These are phyloP conservation scores for Antitrichia curtipendula DNA, from an alignment of 225 moss, liverwort and hornwort genomes.

Conservation along the genomic window DNA sequence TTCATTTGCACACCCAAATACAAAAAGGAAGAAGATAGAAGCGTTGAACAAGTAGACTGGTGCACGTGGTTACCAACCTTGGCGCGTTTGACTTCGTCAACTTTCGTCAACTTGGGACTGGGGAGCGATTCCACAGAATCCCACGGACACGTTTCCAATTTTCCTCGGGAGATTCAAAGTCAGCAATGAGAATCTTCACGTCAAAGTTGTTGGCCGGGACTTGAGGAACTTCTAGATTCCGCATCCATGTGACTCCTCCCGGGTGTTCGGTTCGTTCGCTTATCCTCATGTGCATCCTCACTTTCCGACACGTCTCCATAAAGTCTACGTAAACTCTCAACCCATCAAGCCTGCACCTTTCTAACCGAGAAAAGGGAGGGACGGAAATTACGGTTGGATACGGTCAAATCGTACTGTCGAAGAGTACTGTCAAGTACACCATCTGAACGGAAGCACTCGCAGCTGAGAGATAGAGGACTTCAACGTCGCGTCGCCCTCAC, in stretches of 20 bases:
- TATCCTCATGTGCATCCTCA: neutral
- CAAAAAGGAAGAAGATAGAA: too few relatives aligned
- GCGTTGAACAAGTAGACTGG: neutral
- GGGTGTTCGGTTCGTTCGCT: neutral
- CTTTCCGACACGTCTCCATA: neutral
- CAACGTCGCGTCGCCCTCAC: neutral
- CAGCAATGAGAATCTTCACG: neutral
- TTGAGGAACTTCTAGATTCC: neutral
- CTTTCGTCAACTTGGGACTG: neutral
- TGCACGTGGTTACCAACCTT: neutral
- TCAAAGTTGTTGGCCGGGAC: neutral
- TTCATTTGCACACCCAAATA: neutral
- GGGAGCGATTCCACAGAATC: neutral
- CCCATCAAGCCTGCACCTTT: too few relatives aligned
- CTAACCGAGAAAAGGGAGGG: neutral
- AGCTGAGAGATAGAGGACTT: neutral
- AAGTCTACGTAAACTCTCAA: neutral
- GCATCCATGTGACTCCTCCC: neutral
- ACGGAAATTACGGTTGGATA: neutral
- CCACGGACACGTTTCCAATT: neutral
- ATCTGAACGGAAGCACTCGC: too few relatives aligned
- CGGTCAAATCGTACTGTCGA: neutral
- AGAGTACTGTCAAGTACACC: neutral
- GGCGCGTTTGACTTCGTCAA: neutral
- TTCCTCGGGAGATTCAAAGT: neutral